Base-by-base conservation (phyloP, 108 stramenopile species). In the Fistulifera solaris region DNA sequence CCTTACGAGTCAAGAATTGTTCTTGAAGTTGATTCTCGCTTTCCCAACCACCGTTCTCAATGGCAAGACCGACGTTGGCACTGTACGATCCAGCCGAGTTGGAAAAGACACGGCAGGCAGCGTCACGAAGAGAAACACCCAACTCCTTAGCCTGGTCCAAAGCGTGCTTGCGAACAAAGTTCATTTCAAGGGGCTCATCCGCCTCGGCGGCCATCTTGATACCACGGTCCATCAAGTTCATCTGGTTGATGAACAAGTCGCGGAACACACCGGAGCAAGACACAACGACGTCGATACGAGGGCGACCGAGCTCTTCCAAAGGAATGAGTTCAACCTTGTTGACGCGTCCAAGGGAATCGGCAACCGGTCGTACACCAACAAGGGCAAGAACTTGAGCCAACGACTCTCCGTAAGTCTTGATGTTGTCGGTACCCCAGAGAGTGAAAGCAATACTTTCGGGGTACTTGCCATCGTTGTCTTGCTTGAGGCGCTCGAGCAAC, bases 221-320 rank as follows among this genome's bases (percentile, higher is more conserved):
- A 44, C 89, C 96, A 46, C 96, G 78, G 78, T 96, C 96, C 70
- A 96, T 89, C 56, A 96, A 68, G 77, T 96, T 96, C 96, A 96
- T 96, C 73, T 96, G 96, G 85, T 96, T 96, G 85, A 96, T 96
- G 89, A 96, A 96, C 17, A 96, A 73, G 70, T 96, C 96, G 56
- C 96, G 89, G 93, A 96, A 96, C 41, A 96, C 96, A 47, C 96
- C 96, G 25, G 94, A 95, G 75, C 95, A 96, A 0, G 92, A 93
- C 8, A 96, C 95, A 45, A 96, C 95, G 45, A 96, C 95, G 67
- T 96, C 95, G 55, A 96, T 73, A 62, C 95, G 92, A 45, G 95
- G 95, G 35, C 95, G 83, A 15, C 93, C 93, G 51, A 96, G 89
- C 56, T 93, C 78, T 60, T 96, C 94, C n/a, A 96, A 80, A 39